These are phyloP conservation scores for Malus fusca DNA, from an alignment of 306 rosid species.

Conservation along the genomic window DNA sequence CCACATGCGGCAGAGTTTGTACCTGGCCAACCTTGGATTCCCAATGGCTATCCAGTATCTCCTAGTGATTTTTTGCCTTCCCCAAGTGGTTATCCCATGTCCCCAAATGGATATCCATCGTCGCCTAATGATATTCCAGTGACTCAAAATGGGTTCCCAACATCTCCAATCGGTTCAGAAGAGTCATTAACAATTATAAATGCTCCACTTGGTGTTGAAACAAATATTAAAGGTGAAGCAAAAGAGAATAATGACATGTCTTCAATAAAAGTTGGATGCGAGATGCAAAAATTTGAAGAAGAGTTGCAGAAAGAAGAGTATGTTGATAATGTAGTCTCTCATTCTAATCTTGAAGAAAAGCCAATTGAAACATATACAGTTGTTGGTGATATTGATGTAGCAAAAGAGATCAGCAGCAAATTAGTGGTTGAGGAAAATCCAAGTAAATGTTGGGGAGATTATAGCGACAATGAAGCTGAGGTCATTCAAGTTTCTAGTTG, in stretches of 20 bases:
- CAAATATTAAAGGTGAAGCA: constrained; percentile 20
- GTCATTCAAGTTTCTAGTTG: constrained; percentile 52
- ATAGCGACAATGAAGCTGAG: constrained; percentile 78
- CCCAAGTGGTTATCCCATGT: constrained; percentile 43
- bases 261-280: constrained; percentile 27
- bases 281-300: constrained; percentile 35
- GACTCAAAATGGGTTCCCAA: constrained; percentile 43
- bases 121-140: constrained; percentile 38
- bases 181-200: constrained; percentile 34
- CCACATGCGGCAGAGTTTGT: constrained; percentile 95
- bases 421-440: constrained; percentile 34
- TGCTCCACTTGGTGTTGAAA: constrained; percentile 32
- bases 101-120: constrained; percentile 60
- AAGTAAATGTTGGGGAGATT: constrained; percentile 90
- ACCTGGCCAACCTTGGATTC: constrained; percentile 77
- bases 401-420: constrained; percentile 29
- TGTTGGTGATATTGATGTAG: constrained; percentile 22
- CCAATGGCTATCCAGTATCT: constrained; percentile 68
- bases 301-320: constrained; percentile 35
- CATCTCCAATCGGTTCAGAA: constrained; percentile 46
- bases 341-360: constrained; percentile 38
- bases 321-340: constrained; percentile 21
- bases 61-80: constrained; percentile 56
- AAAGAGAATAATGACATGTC: constrained; percentile 31
- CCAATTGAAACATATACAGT: constrained; percentile 23